Percentiles rank a stretch among this genome's conserved stretches.
These are phyloP conservation scores for Melastoma candidum DNA, from an alignment of 441 rosid species.

Conservation along the genomic window DNA sequence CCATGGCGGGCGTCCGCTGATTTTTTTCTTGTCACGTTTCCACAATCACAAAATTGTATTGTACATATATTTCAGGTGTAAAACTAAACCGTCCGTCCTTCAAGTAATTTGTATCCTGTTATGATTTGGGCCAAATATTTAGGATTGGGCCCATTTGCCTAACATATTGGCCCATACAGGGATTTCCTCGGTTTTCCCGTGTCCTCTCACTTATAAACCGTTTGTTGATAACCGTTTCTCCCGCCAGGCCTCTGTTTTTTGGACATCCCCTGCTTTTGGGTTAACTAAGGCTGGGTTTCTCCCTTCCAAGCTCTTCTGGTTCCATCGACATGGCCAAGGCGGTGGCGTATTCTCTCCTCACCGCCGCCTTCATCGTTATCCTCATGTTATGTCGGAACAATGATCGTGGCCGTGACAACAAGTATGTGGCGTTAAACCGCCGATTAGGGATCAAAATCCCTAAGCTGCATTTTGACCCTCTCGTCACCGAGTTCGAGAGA, in stretches of 20 bases:
- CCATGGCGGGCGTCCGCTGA: constrained; percentile 18
- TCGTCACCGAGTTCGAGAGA: constrained; percentile 33
- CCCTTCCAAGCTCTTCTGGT: not conserved
- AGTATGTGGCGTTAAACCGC: constrained; percentile 18
- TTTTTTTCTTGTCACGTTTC: not conserved
- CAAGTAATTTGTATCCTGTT: too few species aligned
- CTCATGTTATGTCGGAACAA: constrained; percentile 18
- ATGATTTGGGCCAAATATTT: too few species aligned
- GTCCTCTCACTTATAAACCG: constrained; percentile 19
- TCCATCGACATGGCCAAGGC: constrained; percentile 40
- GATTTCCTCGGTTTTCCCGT: not conserved
- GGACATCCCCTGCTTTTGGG: constrained; percentile 1
- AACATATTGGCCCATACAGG: too few species aligned
- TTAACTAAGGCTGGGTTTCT: not conserved
- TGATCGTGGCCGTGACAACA: constrained; percentile 1
- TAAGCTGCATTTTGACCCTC: constrained; percentile 40
- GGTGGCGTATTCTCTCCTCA: constrained; percentile 38
- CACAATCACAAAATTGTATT: too few species aligned
- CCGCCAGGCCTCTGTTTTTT: constrained; percentile 17
- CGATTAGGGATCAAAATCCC: constrained; percentile 34
- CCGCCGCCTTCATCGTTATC: constrained; percentile 28
- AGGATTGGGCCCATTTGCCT: too few species aligned
- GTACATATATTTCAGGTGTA: too few species aligned
- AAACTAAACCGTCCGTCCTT: too few species aligned
- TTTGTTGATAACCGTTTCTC: constrained; percentile 30